Percentiles rank a stretch among this genome's conserved stretches.
Evolutionary conservation across 1,284 basidiomycete species (phyloP).

Genomic region (Hortiboletus rubellus): DNA sequence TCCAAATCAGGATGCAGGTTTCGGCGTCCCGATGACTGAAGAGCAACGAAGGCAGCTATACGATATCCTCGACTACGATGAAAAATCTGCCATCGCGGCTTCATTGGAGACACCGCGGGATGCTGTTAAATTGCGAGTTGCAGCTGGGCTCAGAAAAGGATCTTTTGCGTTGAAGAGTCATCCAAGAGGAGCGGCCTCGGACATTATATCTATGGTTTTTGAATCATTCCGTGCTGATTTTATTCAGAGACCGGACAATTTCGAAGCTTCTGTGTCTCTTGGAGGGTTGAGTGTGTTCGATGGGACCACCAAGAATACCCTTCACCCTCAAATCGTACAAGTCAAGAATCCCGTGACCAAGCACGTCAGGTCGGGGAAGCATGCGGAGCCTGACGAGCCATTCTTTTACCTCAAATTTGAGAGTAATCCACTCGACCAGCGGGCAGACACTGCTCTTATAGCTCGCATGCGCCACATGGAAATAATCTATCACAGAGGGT

Average conservation of each 20-base stretch:
- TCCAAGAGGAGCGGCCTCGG: constrained; percentile 60
- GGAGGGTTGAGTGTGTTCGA: constrained; percentile 92
- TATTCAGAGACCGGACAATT: constrained; percentile 83
- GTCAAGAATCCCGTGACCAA: constrained; percentile 63
- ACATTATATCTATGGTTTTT: constrained; percentile 89
- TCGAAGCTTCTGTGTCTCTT: constrained; percentile 79
- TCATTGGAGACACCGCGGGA: constrained; percentile 76
- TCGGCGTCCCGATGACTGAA: constrained; percentile 79
- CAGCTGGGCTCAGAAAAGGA: constrained; percentile 82
- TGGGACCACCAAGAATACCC: constrained; percentile 79
- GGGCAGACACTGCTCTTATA: constrained; percentile 90
- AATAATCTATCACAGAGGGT: constrained; percentile 95
- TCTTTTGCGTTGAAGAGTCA: constrained; percentile 80
- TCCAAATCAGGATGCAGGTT: constrained; percentile 50
- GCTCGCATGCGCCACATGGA: constrained; percentile 96
- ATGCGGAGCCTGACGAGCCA: constrained; percentile 55
- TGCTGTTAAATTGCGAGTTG: constrained; percentile 78
- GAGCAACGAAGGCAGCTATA: constrained; percentile 94
- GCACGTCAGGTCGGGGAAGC: constrained; percentile 20
- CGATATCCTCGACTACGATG: constrained; percentile 93
- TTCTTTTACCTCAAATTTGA: constrained; percentile 96
- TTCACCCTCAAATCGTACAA: constrained; percentile 92
- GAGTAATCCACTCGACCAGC: constrained; percentile 89
- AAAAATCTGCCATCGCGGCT: constrained; percentile 72
- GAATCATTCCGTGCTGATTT: constrained; percentile 87